A percentile compares a stretch with the other conserved stretches of the same genome.
phyloP scores from a whole-genome alignment of 345 rosid species.

The Theobroma cacao region DNA sequence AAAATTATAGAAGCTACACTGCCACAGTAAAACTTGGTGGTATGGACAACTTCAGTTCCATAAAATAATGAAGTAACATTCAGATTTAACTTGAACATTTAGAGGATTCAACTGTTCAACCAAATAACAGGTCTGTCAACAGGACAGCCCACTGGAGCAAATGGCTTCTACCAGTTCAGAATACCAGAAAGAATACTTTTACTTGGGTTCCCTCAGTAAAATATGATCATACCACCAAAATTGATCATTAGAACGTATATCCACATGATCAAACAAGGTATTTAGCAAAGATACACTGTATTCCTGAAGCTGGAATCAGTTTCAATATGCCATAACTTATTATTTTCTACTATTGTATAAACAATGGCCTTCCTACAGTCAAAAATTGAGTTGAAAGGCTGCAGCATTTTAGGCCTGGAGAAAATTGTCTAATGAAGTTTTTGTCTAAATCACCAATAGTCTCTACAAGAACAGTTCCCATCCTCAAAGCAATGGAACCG shows the following conservation, averaged over 20 bases:
- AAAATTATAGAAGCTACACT: background rate
- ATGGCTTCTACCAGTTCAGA: background rate
- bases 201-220: background rate
- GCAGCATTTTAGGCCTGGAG: background rate
- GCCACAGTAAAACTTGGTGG: background rate
- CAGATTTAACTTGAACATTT: background rate
- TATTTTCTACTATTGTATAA: background rate
- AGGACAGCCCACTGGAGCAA: background rate
- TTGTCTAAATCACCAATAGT: slow-evolving; percentile 62
- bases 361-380: background rate
- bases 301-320: background rate
- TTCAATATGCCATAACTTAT: background rate
- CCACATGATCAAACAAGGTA: background rate
- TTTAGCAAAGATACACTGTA: background rate
- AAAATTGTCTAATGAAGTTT: background rate
- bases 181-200: background rate
- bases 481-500: slow-evolving; percentile 84
- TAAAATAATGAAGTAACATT: background rate
- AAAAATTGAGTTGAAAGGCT: background rate
- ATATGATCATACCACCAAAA: background rate
- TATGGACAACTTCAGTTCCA: too few species aligned
- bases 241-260: background rate
- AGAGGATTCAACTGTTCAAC: background rate
- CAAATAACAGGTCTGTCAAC: background rate
- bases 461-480: slow-evolving; percentile 81